Evolutionary conservation across 257 asterid species (phyloP).

Genomic region (Solanum chiquidenum): DNA sequence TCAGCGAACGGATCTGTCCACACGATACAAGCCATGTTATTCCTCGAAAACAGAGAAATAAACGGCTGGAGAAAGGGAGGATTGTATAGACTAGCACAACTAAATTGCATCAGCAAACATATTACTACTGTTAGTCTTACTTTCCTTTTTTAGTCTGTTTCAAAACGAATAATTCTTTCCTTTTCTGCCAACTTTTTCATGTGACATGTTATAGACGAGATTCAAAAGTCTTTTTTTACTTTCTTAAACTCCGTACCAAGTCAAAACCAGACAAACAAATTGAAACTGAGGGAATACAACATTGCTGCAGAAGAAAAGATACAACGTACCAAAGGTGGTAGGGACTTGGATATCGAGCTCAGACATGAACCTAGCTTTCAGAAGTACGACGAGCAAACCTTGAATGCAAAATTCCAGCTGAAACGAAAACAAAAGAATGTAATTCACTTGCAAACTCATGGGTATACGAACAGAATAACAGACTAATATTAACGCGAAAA

Average conservation of each 20-base stretch:
- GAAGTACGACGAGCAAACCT: background rate
- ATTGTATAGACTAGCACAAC: background rate
- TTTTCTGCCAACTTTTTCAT: background rate
- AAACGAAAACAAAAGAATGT: background rate
- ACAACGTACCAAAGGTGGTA: conserved; percentile 1
- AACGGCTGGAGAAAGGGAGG: background rate
- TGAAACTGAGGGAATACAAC: background rate
- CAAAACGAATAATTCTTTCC: background rate
- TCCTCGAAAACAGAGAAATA: background rate
- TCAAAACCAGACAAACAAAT: background rate
- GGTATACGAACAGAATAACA: background rate
- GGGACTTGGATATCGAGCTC: conserved; percentile 1
- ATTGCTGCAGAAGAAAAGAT: background rate
- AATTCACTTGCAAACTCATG: background rate
- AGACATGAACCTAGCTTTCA: conserved; percentile 6
- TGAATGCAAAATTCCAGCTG: background rate
- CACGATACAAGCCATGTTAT: background rate
- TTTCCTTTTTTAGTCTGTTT: background rate
- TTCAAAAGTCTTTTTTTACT: background rate
- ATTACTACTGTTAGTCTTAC: background rate
- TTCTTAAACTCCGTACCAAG: background rate
- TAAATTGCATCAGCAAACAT: background rate
- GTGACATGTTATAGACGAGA: background rate
- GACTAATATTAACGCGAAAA: background rate
- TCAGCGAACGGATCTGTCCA: conserved; percentile 8